Conservation (phyloP, 2,329 filamentous ascomycete genomes). For the Geosmithia flava region DNA sequence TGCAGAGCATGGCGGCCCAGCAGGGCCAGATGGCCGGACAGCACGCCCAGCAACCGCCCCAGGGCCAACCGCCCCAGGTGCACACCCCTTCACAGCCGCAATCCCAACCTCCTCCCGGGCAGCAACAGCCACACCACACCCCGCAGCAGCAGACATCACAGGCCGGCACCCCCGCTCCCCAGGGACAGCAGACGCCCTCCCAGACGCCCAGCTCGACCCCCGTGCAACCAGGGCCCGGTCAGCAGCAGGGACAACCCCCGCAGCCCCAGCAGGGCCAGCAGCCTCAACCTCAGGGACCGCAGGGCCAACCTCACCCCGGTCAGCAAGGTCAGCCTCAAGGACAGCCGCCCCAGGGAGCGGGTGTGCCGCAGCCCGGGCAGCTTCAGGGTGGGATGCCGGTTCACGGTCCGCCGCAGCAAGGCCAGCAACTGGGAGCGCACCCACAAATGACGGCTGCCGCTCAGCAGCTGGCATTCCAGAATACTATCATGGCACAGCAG, state of each 20-base stretch:
- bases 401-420: constrained; percentile 13
- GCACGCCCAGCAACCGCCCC: constrained; percentile 15
- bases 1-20: constrained; percentile 27
- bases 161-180: constrained; percentile 25
- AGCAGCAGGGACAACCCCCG: background rate
- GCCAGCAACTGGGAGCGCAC: constrained; percentile 12
- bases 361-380: constrained; percentile 17
- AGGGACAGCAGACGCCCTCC: constrained; percentile 33
- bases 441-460: constrained; percentile 16
- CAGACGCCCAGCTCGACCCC: constrained; percentile 30
- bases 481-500: constrained; percentile 28
- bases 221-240: constrained; percentile 12
- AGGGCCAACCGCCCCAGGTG: constrained; percentile 14
- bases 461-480: constrained; percentile 22
- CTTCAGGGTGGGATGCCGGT: constrained; percentile 13
- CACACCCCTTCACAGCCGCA: constrained; percentile 24
- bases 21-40: constrained; percentile 19
- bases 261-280: constrained; percentile 26
- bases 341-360: background rate
- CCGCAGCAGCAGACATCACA: constrained; percentile 29
- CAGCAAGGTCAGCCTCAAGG: background rate
- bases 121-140: constrained; percentile 31
- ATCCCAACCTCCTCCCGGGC: constrained; percentile 18
- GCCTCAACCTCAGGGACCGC: constrained; percentile 3
- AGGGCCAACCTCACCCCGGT: background rate